These are phyloP conservation scores for Scedosporium apiospermum DNA, from an alignment of 2,329 filamentous ascomycete species.

Conservation along the genomic window DNA sequence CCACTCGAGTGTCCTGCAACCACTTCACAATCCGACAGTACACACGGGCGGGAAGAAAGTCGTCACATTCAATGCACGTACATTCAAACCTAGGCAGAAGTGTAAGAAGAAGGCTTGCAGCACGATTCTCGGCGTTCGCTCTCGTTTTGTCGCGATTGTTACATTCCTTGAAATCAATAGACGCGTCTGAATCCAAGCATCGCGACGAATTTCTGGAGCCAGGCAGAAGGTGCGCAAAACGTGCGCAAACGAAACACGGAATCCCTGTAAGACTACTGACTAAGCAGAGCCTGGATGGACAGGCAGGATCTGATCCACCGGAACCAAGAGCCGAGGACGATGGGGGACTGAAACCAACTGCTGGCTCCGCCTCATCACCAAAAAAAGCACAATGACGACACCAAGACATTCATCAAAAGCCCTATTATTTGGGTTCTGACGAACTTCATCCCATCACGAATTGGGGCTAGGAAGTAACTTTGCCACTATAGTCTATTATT, in stretches of 20 bases:
- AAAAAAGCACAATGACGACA: neutral
- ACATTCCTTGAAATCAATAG: neutral
- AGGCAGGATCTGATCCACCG: too few relatives aligned
- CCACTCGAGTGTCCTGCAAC: neutral
- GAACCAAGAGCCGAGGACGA: too few relatives aligned
- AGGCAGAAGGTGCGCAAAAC: too few relatives aligned
- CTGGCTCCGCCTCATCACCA: neutral
- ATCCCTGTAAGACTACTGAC: neutral
- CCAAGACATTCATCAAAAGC: neutral
- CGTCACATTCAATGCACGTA: neutral
- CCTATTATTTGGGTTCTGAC: neutral
- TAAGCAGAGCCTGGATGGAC: neutral
- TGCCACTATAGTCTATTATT: too few relatives aligned
- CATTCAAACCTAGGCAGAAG: neutral
- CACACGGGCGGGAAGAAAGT: neutral
- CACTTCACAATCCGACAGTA: neutral
- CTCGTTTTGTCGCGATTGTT: neutral
- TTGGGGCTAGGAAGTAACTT: neutral
- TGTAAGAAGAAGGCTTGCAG: neutral
- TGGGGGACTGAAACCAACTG: too few relatives aligned
- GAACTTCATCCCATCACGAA: neutral
- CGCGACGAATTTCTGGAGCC: neutral
- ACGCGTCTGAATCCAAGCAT: neutral
- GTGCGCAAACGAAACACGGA: neutral
- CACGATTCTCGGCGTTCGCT: neutral